Evolutionary conservation across 2,329 filamentous ascomycete species (phyloP).

Genomic region (Daldinia sp.): DNA sequence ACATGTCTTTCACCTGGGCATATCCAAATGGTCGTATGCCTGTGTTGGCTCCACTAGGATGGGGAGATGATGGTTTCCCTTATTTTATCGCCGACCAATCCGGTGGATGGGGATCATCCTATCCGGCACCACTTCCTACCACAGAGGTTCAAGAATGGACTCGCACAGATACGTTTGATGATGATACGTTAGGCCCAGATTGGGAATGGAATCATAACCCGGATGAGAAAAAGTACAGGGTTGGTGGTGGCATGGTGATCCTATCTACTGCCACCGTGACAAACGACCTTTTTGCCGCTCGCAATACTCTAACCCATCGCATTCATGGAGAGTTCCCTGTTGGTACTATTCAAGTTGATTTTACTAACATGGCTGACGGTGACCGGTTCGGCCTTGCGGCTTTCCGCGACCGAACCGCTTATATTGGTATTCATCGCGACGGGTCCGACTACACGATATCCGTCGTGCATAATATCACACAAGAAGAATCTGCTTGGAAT

Average conservation of each 20-base stretch:
- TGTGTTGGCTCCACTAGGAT: constrained; percentile 63
- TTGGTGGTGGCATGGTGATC: constrained; percentile 53
- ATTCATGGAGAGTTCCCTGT: constrained; percentile 55
- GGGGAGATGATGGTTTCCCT: constrained; percentile 62
- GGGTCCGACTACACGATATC: constrained; percentile 44
- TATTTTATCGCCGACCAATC: constrained; percentile 52
- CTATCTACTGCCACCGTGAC: constrained; percentile 62
- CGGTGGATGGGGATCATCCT: constrained; percentile 56
- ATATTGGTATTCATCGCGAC: constrained; percentile 58
- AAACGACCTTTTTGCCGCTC: constrained; percentile 56
- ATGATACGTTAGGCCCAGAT: constrained; percentile 51
- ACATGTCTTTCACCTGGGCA: constrained; percentile 63
- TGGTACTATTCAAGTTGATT: constrained; percentile 61
- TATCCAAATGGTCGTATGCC: constrained; percentile 67
- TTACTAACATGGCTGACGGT: constrained; percentile 57
- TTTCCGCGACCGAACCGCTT: constrained; percentile 62
- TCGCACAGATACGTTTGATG: constrained; percentile 57
- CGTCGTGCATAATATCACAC: constrained; percentile 50
- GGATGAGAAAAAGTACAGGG: constrained; percentile 55
- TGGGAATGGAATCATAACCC: constrained; percentile 73
- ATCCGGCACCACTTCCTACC: constrained; percentile 49
- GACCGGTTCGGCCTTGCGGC: constrained; percentile 61
- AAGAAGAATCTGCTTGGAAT: constrained; percentile 47
- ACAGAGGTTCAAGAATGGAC: constrained; percentile 43
- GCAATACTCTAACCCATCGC: constrained; percentile 59